Conservation (phyloP, 2,329 filamentous ascomycete genomes). For the Ceratocystis colombiana region DNA sequence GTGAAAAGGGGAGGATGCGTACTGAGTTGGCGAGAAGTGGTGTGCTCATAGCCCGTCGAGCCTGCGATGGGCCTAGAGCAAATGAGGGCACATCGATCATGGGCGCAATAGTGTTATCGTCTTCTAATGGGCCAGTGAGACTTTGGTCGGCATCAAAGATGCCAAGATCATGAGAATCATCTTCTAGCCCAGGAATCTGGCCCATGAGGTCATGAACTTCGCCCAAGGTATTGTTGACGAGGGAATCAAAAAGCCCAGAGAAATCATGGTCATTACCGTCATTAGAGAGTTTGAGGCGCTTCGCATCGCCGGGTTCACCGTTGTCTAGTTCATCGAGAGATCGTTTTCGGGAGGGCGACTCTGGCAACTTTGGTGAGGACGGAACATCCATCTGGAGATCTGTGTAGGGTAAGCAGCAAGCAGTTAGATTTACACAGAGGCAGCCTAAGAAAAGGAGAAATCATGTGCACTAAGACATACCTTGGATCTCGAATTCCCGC, state of each 20-base stretch:
- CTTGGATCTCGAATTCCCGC: slow-evolving; percentile 24
- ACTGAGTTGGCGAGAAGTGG: slow-evolving; percentile 37
- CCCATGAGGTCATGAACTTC: slow-evolving; percentile 35
- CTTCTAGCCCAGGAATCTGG: slow-evolving; percentile 29
- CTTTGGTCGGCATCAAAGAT: slow-evolving; percentile 31
- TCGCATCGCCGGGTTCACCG: slow-evolving; percentile 16
- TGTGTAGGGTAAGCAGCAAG: not conserved
- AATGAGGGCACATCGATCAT: slow-evolving; percentile 30
- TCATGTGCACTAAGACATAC: slow-evolving; percentile 6
- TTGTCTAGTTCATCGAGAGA: slow-evolving; percentile 17
- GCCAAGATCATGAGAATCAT: slow-evolving; percentile 28
- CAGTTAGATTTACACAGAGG: not conserved
- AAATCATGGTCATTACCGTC: slow-evolving; percentile 15
- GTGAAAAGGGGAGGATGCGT: slow-evolving; percentile 27
- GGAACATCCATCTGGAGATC: slow-evolving; percentile 13
- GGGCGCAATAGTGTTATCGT: slow-evolving; percentile 30
- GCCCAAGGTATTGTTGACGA: slow-evolving; percentile 37
- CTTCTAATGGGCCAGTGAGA: slow-evolving; percentile 30
- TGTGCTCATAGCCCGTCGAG: slow-evolving; percentile 34
- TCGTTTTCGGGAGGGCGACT: slow-evolving; percentile 22
- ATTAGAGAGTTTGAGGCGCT: slow-evolving; percentile 25
- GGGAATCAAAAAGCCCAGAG: slow-evolving; percentile 24
- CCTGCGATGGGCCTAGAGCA: slow-evolving; percentile 34
- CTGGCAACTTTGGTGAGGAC: slow-evolving; percentile 14
- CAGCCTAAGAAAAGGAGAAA: not conserved